These are phyloP conservation scores for Berkeleyomyces basicola DNA, from an alignment of 2,329 filamentous ascomycete species.

Conservation along the genomic window DNA sequence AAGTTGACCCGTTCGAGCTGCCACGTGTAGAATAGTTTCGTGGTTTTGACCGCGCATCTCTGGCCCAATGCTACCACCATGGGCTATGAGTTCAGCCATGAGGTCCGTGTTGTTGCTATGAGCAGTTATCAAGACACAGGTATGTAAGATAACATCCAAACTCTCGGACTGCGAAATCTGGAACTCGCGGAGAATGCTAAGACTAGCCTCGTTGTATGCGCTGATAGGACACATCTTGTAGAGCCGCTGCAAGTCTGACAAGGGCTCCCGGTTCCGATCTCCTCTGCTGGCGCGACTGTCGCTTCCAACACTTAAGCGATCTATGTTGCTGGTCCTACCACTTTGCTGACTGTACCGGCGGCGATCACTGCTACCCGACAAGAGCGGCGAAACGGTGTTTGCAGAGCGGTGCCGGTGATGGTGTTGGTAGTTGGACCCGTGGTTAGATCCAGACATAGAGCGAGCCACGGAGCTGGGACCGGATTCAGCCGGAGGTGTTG, in stretches of 20 bases:
- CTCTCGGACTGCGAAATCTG: neutral
- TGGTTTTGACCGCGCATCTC: neutral
- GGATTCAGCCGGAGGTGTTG: neutral
- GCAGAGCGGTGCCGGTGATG: neutral
- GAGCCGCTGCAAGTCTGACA: constrained; percentile 1
- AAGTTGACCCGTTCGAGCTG: neutral
- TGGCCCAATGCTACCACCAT: neutral
- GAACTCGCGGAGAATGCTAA: constrained; percentile 6
- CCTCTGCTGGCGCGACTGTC: constrained; percentile 4
- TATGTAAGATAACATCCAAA: neutral
- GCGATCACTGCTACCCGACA: neutral
- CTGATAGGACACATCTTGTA: constrained; percentile 13
- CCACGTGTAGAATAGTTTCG: constrained; percentile 9
- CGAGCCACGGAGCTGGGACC: neutral
- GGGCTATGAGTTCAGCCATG: constrained; percentile 5
- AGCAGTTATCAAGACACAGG: constrained; percentile 6
- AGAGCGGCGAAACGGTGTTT: neutral
- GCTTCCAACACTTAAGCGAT: constrained; percentile 5
- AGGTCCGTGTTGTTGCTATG: constrained; percentile 7
- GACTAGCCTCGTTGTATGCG: constrained; percentile 14
- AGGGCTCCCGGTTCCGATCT: neutral
- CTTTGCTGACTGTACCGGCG: neutral
- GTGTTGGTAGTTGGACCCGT: neutral
- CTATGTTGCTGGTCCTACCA: neutral
- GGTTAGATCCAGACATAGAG: neutral